Conservation (phyloP, 805 yeast genomes). For the Spencermartinsiella europaea region DNA sequence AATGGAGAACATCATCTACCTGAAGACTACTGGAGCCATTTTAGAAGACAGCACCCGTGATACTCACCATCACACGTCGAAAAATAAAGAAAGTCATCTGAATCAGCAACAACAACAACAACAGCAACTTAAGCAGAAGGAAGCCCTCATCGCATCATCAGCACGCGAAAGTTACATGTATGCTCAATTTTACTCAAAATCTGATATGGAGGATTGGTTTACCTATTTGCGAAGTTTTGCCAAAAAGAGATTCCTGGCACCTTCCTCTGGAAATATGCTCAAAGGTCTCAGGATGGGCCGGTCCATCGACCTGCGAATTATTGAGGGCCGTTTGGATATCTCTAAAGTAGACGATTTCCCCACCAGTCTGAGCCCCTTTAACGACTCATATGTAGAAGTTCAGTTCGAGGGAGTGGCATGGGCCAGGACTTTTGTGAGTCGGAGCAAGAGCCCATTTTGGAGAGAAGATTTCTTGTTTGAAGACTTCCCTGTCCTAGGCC, state of each 20-base stretch:
- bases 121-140: neutral
- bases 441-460: slow-evolving; percentile 65
- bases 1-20: slow-evolving; percentile 13
- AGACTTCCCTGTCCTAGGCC: slow-evolving; percentile 45
- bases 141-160: neutral
- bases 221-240: slow-evolving; percentile 26
- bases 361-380: slow-evolving; percentile 11
- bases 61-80: neutral
- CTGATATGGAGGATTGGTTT: slow-evolving; percentile 32
- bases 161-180: slow-evolving; percentile 1
- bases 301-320: slow-evolving; percentile 15
- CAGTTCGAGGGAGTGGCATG: slow-evolving; percentile 67
- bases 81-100: neutral
- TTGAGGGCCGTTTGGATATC: slow-evolving; percentile 16
- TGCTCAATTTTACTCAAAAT: slow-evolving; percentile 11
- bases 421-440: slow-evolving; percentile 69
- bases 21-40: slow-evolving; percentile 12
- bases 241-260: slow-evolving; percentile 24
- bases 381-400: slow-evolving; percentile 59
- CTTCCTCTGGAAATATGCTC: slow-evolving; percentile 15
- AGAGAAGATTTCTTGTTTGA: slow-evolving; percentile 64
- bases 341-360: slow-evolving; percentile 6
- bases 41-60: neutral
- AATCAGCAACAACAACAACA: too few species aligned
- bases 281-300: slow-evolving; percentile 18